Evolutionary conservation across 345 rosid genomes (phyloP).

Genomic region (Noccaea caerulescens): DNA sequence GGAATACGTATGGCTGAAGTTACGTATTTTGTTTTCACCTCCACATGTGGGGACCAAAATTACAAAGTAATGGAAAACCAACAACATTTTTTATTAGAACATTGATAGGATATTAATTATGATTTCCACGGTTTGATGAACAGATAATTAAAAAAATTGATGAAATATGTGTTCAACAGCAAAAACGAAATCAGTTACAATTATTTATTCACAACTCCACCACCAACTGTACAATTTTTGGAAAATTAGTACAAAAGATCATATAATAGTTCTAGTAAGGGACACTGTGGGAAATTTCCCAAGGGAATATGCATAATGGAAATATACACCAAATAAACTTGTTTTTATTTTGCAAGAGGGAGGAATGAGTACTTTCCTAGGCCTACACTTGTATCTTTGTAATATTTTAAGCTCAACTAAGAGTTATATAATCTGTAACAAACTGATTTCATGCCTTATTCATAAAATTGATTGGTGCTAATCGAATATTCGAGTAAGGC

Average conservation of each 20-base stretch:
- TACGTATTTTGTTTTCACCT: constrained; percentile 27
- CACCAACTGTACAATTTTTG: constrained; percentile 27
- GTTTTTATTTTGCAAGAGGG: not conserved
- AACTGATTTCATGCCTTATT: too few relatives aligned
- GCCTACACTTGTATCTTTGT: not conserved
- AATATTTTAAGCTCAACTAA: not conserved
- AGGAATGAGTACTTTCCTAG: not conserved
- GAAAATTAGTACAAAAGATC: constrained; percentile 2
- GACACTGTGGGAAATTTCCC: not conserved
- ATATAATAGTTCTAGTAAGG: constrained; percentile 2
- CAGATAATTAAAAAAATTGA: not conserved
- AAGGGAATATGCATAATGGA: constrained; percentile 5
- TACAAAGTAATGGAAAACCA: constrained; percentile 25
- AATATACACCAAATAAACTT: not conserved
- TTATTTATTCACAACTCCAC: constrained; percentile 4
- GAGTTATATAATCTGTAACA: too few relatives aligned
- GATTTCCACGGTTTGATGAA: constrained; percentile 8
- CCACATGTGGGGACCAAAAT: constrained; percentile 30
- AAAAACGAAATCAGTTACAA: not conserved
- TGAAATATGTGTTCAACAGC: not conserved
- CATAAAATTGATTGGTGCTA: too few relatives aligned
- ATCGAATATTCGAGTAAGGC: too few relatives aligned
- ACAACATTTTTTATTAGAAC: not conserved
- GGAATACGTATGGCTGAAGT: constrained; percentile 35
- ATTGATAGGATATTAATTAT: not conserved